Evolutionary conservation across 2,329 filamentous ascomycete genomes (phyloP).

Genomic region (Diaporthe sp.): DNA sequence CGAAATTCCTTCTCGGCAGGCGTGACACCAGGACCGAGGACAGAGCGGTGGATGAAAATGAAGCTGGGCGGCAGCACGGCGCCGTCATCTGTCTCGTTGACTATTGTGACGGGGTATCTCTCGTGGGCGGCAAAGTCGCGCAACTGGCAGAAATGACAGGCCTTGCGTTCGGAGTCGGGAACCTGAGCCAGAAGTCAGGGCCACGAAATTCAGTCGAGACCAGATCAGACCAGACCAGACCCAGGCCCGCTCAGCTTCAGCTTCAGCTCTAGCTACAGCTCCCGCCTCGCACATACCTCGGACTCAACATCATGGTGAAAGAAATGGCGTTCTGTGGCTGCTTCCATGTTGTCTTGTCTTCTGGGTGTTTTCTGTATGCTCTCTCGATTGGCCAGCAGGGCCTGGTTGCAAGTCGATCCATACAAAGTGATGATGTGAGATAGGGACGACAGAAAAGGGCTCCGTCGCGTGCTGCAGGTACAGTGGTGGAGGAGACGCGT

Average conservation of each 20-base stretch:
- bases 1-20: constrained; percentile 72
- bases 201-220: neutral
- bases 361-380: neutral
- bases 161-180: constrained; percentile 17
- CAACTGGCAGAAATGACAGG: constrained; percentile 74
- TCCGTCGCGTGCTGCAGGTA: neutral
- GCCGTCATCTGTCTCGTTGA: constrained; percentile 71
- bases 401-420: neutral
- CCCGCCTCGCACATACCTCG: constrained; percentile 43
- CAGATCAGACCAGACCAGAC: constrained; percentile 38
- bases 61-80: constrained; percentile 73
- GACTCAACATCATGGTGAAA: constrained; percentile 57
- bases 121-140: constrained; percentile 64
- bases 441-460: neutral
- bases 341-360: constrained; percentile 54
- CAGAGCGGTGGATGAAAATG: constrained; percentile 74
- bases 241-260: constrained; percentile 2
- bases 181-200: constrained; percentile 16
- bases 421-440: neutral
- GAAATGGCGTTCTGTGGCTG: constrained; percentile 61
- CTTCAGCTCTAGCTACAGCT: constrained; percentile 24
- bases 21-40: constrained; percentile 71
- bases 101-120: constrained; percentile 68
- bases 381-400: neutral
- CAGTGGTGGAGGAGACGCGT: constrained; percentile 9